Base-by-base conservation (phyloP, 768 basidiomycete genomes). In the Cubamyces sp. region DNA sequence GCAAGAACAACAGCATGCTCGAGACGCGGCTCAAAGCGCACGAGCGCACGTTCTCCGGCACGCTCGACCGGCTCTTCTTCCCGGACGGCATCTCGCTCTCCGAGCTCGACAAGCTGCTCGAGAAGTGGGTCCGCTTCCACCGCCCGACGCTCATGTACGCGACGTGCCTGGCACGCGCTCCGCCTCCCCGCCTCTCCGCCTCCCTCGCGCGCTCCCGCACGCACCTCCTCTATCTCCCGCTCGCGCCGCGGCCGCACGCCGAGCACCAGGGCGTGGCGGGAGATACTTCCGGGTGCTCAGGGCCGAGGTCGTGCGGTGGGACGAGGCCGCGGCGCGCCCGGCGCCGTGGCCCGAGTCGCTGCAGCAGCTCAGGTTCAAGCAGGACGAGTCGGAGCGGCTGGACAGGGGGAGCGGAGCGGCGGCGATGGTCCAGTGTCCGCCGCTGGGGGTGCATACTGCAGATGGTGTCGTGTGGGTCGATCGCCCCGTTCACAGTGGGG, bases 81-180 rank as follows among this genome's bases (percentile, higher is more conserved):
- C 71, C 50, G 54, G 65, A 52, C 61, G 71, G 70, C 50, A 34
- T 74, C 40, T 64, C 70, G 0, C 48, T 73, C 14, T 53, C 64
- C 54, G 73, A 74, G 51, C 71, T 74, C 42, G 71, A 75, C 64
- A 56, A 66, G 51, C 69, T 66, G 19, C 71, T 76, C 55, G 71
- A 74, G 52, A 73, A 73, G 54, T 75, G 75, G 74, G 69, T 73
- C 60, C 67, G 69, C 54, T 72, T 67, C 58, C 72, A 75, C 61
- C 66, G 46, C 59, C 41, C 63, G n/a, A 69, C 70, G 14, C 68
- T 74, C 42, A 73, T 75, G 70, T 68, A 57, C 34, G 70, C 73
- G 4, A 70, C n/a, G n/a, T n/a, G n/a, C 69, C 26, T 66, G 75
- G 26, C 74, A 75, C 49, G 74, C 73, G 12, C 66, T 74, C 8